phyloP scores from a whole-genome alignment of 768 basidiomycete genomes.

The Boletellus sp. region DNA sequence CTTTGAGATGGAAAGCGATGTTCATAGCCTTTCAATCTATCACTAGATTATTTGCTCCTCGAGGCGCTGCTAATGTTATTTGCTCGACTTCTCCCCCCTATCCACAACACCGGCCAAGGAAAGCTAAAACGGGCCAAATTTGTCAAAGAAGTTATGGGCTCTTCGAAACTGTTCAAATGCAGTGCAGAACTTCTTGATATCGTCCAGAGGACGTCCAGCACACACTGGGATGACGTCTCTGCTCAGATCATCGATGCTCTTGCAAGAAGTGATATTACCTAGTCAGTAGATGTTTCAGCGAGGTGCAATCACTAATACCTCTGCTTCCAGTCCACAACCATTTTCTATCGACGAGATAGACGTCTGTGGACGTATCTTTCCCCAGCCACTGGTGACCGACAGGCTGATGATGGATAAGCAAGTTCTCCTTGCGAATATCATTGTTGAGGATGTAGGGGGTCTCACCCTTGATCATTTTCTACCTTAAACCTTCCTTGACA shows the following conservation, averaged over 20 bases:
- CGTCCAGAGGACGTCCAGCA: constrained; percentile 39
- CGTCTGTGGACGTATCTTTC: constrained; percentile 33
- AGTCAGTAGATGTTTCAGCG: constrained; percentile 36
- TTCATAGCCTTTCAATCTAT: neutral
- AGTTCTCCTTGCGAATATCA: constrained; percentile 50
- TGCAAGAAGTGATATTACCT: constrained; percentile 42
- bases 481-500: constrained; percentile 17
- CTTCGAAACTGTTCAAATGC: constrained; percentile 34
- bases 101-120: constrained; percentile 34
- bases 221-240: constrained; percentile 54
- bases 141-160: constrained; percentile 49
- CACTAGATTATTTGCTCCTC: constrained; percentile 52
- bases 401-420: constrained; percentile 51
- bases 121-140: constrained; percentile 41
- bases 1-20: neutral
- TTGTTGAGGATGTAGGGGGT: constrained; percentile 19
- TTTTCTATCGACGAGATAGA: constrained; percentile 43
- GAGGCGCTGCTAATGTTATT: constrained; percentile 57
- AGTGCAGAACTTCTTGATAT: constrained; percentile 37
- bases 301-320: constrained; percentile 1
- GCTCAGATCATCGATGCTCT: constrained; percentile 46
- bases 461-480: neutral
- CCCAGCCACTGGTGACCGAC: constrained; percentile 37
- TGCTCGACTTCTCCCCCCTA: constrained; percentile 51
- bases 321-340: constrained; percentile 51